These are phyloP conservation scores for Drosera spatulata DNA, from an alignment of 179 eudicot species.

Conservation along the genomic window DNA sequence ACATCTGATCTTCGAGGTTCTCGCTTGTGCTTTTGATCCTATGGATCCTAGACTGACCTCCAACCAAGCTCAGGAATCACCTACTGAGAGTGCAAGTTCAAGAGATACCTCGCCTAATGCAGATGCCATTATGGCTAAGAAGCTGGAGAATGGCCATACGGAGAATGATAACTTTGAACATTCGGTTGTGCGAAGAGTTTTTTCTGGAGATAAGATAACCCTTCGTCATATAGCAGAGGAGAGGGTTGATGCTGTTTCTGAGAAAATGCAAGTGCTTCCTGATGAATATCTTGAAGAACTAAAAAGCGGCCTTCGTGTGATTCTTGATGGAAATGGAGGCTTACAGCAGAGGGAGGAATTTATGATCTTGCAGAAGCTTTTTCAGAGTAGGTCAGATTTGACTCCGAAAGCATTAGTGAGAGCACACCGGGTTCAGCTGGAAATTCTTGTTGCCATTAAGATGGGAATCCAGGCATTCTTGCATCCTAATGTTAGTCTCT, in stretches of 20 bases:
- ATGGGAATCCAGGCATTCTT: conserved; percentile 93
- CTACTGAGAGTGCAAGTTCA: conserved; percentile 93
- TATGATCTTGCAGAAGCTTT: conserved; percentile 51
- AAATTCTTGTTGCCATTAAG: conserved; percentile 72
- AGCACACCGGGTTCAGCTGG: conserved; percentile 85
- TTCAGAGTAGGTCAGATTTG: conserved; percentile 65
- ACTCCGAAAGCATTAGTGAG: conserved; percentile 40
- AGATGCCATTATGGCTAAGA: conserved; percentile 53
- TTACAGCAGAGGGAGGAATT: conserved; percentile 81
- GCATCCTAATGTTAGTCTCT: conserved; percentile 78
- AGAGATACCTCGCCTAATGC: conserved; percentile 84
- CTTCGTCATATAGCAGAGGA: conserved; percentile 65
- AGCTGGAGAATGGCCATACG: conserved; percentile 54
- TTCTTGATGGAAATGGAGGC: conserved; percentile 86
- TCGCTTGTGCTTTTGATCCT: background rate
- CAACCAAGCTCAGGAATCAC: conserved; percentile 67
- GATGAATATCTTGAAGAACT: conserved; percentile 71
- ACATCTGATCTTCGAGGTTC: background rate
- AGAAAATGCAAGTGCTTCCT: conserved; percentile 69
- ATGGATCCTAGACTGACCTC: conserved; percentile 30
- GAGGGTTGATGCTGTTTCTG: conserved; percentile 63
- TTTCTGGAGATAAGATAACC: conserved; percentile 66
- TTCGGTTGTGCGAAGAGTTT: conserved; percentile 63
- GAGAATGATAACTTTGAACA: conserved; percentile 75
- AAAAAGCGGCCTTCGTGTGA: conserved; percentile 54